These are phyloP conservation scores for Claviceps capensis DNA, from an alignment of 2,329 filamentous ascomycete genomes.

Conservation along the genomic window DNA sequence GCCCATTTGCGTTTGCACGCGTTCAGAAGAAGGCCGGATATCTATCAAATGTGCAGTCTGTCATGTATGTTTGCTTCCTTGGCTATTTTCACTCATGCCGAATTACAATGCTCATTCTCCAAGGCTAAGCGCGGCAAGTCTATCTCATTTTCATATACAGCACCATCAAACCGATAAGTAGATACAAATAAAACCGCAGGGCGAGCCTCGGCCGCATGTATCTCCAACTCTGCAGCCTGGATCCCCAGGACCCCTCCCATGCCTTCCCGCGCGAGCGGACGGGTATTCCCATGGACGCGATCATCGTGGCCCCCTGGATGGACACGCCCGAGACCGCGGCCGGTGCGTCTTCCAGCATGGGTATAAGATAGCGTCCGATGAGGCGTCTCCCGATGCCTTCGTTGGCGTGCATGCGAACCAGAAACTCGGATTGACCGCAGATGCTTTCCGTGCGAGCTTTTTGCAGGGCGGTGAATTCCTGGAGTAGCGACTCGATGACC, in stretches of 20 bases:
- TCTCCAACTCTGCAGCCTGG: not conserved
- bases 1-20: too few relatives aligned
- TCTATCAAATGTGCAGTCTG: too few relatives aligned
- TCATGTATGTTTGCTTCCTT: too few relatives aligned
- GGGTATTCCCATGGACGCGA: not conserved
- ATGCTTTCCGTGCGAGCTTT: slow-evolving; percentile 1
- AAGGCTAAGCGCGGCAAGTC: too few relatives aligned
- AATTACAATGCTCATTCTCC: too few relatives aligned
- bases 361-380: slow-evolving; percentile 6
- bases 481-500: not conserved
- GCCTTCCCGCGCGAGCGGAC: not conserved
- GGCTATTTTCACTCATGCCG: too few relatives aligned
- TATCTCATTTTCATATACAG: not conserved
- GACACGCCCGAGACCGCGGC: slow-evolving; percentile 5
- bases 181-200: not conserved
- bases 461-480: not conserved
- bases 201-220: not conserved
- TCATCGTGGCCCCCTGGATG: not conserved
- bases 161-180: not conserved
- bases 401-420: slow-evolving; percentile 8
- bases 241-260: slow-evolving; percentile 1
- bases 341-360: slow-evolving; percentile 7
- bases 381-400: slow-evolving; percentile 4
- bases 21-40: too few relatives aligned
- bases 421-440: slow-evolving; percentile 7